Evolutionary conservation across 352 stramenopile species (phyloP).

Genomic region (Globisporangium emineosum): DNA sequence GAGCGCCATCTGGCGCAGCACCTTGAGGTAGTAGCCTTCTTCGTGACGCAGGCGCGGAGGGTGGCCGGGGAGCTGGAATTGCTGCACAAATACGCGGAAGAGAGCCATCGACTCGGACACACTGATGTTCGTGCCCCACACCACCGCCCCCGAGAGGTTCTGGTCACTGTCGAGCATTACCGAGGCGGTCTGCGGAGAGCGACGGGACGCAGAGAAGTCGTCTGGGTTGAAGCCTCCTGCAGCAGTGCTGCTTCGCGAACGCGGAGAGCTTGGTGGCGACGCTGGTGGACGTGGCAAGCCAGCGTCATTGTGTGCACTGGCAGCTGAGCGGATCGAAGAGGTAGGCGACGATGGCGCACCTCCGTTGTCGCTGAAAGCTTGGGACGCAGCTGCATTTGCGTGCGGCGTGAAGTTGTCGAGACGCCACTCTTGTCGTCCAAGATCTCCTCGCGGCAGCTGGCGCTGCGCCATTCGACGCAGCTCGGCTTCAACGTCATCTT

Average conservation of each 20-base stretch:
- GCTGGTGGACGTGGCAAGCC: conserved; percentile 50
- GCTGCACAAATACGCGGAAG: conserved; percentile 88
- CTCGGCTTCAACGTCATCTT: conserved; percentile 77
- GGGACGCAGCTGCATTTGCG: conserved; percentile 17
- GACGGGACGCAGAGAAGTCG: conserved; percentile 39
- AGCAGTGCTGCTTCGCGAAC: conserved; percentile 30
- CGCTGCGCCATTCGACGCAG: conserved; percentile 75
- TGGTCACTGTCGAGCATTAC: conserved; percentile 32
- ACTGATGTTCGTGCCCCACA: conserved; percentile 94
- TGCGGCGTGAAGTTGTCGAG: conserved; percentile 51
- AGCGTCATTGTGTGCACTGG: conserved; percentile 27
- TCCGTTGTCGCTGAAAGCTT: conserved; percentile 12
- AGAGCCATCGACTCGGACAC: conserved; percentile 89
- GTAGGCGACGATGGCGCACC: conserved; percentile 37
- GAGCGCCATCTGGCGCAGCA: conserved; percentile 68
- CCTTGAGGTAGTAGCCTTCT: conserved; percentile 76
- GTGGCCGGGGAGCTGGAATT: conserved; percentile 57
- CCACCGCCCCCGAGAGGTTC: conserved; percentile 78
- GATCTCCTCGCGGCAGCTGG: conserved; percentile 69
- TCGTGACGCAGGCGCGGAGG: conserved; percentile 24
- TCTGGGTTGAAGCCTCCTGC: conserved; percentile 18
- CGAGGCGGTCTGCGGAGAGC: conserved; percentile 17
- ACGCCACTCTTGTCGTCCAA: conserved; percentile 74
- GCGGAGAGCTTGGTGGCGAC: conserved; percentile 63
- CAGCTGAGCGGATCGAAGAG: conserved; percentile 35